Percentiles rank a stretch among this genome's conserved stretches.
phyloP scores from a whole-genome alignment of 352 stramenopile genomes.

The Phytophthora sp. region DNA sequence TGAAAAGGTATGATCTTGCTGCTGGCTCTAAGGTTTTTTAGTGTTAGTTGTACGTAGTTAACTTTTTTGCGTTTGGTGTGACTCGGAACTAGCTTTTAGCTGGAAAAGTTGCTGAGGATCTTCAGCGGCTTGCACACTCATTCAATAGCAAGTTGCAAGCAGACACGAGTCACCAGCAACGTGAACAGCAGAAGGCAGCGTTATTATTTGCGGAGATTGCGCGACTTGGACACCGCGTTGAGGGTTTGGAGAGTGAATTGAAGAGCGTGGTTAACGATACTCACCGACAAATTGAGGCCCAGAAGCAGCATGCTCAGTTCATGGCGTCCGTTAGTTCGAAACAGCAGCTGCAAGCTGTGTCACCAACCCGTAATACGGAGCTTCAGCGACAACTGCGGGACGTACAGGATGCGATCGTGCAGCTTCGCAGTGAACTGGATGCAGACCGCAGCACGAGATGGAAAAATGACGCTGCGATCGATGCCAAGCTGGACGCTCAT shows the following conservation, averaged over 20 bases:
- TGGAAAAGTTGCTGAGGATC: constrained; percentile 49
- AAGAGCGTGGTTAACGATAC: constrained; percentile 43
- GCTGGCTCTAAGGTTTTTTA: too few species aligned
- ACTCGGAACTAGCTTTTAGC: constrained; percentile 19
- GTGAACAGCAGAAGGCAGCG: constrained; percentile 71
- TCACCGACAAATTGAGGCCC: constrained; percentile 45
- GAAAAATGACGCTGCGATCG: constrained; percentile 50
- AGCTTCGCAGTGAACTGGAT: constrained; percentile 63
- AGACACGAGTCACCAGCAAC: constrained; percentile 57
- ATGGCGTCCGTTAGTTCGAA: constrained; percentile 33
- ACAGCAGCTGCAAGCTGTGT: constrained; percentile 42
- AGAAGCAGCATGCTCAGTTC: constrained; percentile 50
- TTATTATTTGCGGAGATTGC: constrained; percentile 74
- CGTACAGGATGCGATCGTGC: constrained; percentile 46
- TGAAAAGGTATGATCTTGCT: constrained; percentile 51
- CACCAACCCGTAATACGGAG: constrained; percentile 27
- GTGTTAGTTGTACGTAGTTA: too few species aligned
- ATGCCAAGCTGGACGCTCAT: constrained; percentile 48
- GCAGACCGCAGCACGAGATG: constrained; percentile 62
- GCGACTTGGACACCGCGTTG: constrained; percentile 55
- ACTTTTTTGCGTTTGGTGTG: constrained; percentile 7
- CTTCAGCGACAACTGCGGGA: constrained; percentile 38
- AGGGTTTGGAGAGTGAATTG: constrained; percentile 43
- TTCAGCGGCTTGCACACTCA: constrained; percentile 53
- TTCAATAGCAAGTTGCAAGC: constrained; percentile 69